A percentile compares a stretch with the other conserved stretches of the same genome.
Conservation (phyloP, 2,329 filamentous ascomycete genomes). For the Aspergillus aculeatus region DNA sequence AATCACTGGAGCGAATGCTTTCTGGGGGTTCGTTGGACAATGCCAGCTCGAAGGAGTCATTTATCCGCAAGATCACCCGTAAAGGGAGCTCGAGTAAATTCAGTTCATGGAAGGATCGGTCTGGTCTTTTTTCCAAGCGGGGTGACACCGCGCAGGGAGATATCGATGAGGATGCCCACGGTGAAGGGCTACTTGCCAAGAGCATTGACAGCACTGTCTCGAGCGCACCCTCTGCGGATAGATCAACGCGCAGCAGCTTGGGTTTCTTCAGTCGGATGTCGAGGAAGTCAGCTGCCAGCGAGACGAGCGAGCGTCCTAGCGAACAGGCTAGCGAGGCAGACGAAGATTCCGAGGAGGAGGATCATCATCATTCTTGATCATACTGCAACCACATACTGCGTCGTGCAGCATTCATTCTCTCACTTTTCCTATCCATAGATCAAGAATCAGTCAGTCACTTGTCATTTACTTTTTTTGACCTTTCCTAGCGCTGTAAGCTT, state of each 20-base stretch:
- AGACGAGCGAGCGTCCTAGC: constrained; percentile 45
- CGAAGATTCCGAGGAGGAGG: constrained; percentile 43
- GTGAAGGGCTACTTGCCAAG: constrained; percentile 43
- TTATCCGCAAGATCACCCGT: constrained; percentile 53
- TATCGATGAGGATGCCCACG: constrained; percentile 44
- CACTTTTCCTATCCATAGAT: neutral
- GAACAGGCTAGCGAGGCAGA: constrained; percentile 45
- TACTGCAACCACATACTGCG: neutral
- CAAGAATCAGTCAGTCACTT: neutral
- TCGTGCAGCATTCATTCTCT: neutral
- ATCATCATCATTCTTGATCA: constrained; percentile 20
- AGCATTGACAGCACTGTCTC: constrained; percentile 44
- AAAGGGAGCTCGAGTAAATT: constrained; percentile 53
- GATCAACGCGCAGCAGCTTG: constrained; percentile 44
- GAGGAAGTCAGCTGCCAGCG: constrained; percentile 41
- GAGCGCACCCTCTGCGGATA: constrained; percentile 44
- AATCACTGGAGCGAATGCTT: constrained; percentile 48
- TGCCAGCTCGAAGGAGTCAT: constrained; percentile 46
- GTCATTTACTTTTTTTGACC: neutral
- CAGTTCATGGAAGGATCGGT: constrained; percentile 53
- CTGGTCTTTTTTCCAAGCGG: constrained; percentile 48
- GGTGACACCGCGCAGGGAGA: constrained; percentile 45
- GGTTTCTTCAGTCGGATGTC: constrained; percentile 51
- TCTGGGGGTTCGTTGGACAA: constrained; percentile 45
- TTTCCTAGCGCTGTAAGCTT: neutral